phyloP scores from a whole-genome alignment of 352 stramenopile species.

The Phytophthora agathidicida region DNA sequence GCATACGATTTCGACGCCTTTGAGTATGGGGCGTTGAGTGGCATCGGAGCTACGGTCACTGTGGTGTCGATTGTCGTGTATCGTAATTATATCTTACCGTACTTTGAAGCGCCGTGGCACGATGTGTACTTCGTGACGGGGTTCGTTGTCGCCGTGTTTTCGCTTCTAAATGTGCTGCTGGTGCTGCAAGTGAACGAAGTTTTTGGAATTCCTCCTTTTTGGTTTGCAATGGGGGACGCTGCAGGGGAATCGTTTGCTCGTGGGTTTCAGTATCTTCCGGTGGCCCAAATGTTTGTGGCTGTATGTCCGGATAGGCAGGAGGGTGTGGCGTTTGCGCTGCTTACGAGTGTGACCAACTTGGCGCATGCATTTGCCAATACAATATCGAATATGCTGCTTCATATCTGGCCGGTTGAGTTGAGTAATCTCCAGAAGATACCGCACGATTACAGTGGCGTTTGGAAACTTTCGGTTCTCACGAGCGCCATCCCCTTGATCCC shows the following conservation, averaged over 20 bases:
- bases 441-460: slow-evolving; percentile 67
- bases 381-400: slow-evolving; percentile 79
- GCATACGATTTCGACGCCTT: slow-evolving; percentile 77
- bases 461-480: slow-evolving; percentile 81
- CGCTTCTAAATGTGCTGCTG: slow-evolving; percentile 73
- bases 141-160: slow-evolving; percentile 64
- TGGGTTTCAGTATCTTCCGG: slow-evolving; percentile 80
- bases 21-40: slow-evolving; percentile 75
- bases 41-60: slow-evolving; percentile 70
- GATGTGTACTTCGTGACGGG: slow-evolving; percentile 70
- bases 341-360: slow-evolving; percentile 81
- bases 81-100: slow-evolving; percentile 46
- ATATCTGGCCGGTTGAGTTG: slow-evolving; percentile 76
- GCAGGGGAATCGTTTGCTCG: slow-evolving; percentile 72
- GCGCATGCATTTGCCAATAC: slow-evolving; percentile 72
- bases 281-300: slow-evolving; percentile 78
- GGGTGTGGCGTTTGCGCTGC: slow-evolving; percentile 74
- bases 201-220: slow-evolving; percentile 68
- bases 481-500: slow-evolving; percentile 50
- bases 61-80: slow-evolving; percentile 69
- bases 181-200: slow-evolving; percentile 68
- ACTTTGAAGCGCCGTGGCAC: slow-evolving; percentile 59
- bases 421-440: slow-evolving; percentile 49
- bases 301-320: slow-evolving; percentile 80
- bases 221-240: slow-evolving; percentile 77